Evolutionary conservation across 495 filamentous ascomycete genomes (phyloP), one percentile per base, ranked within the genome.

Genomic region (Talaromyces adpressus): DNA sequence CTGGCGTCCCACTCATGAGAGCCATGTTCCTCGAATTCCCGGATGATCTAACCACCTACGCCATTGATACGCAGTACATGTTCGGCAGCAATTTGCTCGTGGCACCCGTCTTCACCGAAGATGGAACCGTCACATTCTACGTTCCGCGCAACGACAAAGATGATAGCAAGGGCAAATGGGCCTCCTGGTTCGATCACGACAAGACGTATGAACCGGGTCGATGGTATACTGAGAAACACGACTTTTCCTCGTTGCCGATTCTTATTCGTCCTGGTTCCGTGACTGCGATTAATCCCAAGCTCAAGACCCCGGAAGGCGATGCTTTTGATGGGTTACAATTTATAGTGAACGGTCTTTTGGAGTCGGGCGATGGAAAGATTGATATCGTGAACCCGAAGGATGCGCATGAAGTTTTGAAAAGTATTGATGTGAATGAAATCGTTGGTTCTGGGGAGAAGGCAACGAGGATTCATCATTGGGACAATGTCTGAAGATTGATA

Each of bases 61-160:
- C 78, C 30, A 68, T 89, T n/a, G 87, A 89, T 69, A 81, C 81
- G 34, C 85, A 88, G 71, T 89, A 86, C 66, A 87, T 88, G 85
- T 73, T 89, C 30, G 87, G 87, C 4, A 72, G 78, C 12, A 80
- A 77, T 27, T 70, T 88, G 25, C 72, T 88, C 39, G 80, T 85
- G 58, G 84, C 85, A 7, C 85, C 87, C 0, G 74, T 88, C 2
- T 88, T 89, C 54, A 78, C 82, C 4, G 83, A 87, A 67, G 72
- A 77, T 0, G 84, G 84, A 0, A 73, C 78, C 23, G 85, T 87
- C 0, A 79, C 84, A 11, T 88, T 88, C 68, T 89, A 89, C 67
- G 74, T 89, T 29, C 85, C 86, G 0, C 32, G 61, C 11, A 65
- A 64, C n/a, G 60, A 63, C 11, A 63, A 71, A 57, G 71, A 74